A percentile compares a stretch with the other conserved stretches of the same genome.
These are phyloP conservation scores for Microcera coccophila DNA, from an alignment of 2,329 filamentous ascomycete species.

Conservation along the genomic window DNA sequence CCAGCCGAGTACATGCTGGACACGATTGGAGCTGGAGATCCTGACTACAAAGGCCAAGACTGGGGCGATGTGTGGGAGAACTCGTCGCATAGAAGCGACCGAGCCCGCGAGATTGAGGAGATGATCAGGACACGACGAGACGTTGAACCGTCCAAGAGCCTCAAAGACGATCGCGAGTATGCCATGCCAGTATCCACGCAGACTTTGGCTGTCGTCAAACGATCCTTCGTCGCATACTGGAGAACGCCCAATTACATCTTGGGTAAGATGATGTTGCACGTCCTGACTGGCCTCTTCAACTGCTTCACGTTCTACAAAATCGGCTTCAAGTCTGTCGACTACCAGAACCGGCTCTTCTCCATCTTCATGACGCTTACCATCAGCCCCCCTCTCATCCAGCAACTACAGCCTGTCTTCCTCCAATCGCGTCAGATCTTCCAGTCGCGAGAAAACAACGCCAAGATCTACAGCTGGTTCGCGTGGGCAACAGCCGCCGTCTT, in stretches of 20 bases:
- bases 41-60: conserved; percentile 56
- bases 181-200: conserved; percentile 58
- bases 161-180: conserved; percentile 56
- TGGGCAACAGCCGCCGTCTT: conserved; percentile 63
- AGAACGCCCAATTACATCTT: conserved; percentile 59
- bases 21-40: conserved; percentile 58
- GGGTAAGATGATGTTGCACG: conserved; percentile 59
- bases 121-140: conserved; percentile 46
- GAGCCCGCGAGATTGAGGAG: conserved; percentile 48
- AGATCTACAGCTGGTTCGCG: conserved; percentile 74
- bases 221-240: conserved; percentile 62
- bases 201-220: conserved; percentile 49
- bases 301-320: conserved; percentile 67
- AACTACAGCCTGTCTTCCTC: conserved; percentile 70
- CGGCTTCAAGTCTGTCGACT: conserved; percentile 54
- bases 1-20: conserved; percentile 56
- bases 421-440: conserved; percentile 64
- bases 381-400: conserved; percentile 69
- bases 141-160: conserved; percentile 33
- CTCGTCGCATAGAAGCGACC: conserved; percentile 46
- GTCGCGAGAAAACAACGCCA: conserved; percentile 68
- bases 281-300: conserved; percentile 63
- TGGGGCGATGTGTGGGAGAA: conserved; percentile 60
- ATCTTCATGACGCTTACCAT: conserved; percentile 76
- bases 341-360: conserved; percentile 70